Evolutionary conservation across 2,329 filamentous ascomycete species (phyloP).

Genomic region (Xylariaceae sp.): DNA sequence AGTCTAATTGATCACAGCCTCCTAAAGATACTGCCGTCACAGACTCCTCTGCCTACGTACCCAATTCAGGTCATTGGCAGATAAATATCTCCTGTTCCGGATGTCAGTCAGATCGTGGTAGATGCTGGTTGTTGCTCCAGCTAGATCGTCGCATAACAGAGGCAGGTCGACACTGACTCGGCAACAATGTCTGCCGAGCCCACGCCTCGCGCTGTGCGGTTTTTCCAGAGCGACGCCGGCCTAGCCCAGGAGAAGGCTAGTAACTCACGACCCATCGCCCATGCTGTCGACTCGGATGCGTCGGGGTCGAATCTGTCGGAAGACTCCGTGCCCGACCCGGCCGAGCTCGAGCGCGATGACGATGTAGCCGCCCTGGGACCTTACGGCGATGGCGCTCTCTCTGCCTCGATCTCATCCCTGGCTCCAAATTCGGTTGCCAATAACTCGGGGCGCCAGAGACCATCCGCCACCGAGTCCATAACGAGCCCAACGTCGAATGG

Average conservation of each 20-base stretch:
- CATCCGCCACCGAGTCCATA: constrained; percentile 28
- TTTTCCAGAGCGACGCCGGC: constrained; percentile 46
- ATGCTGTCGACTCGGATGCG: constrained; percentile 42
- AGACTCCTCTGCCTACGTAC: too few relatives aligned
- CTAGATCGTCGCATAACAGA: constrained; percentile 12
- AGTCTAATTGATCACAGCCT: too few relatives aligned
- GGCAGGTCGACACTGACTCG: constrained; percentile 5
- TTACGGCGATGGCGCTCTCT: constrained; percentile 39
- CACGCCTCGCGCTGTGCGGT: constrained; percentile 52
- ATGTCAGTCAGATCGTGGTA: constrained; percentile 5
- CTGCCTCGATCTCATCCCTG: constrained; percentile 40
- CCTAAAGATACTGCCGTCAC: too few relatives aligned
- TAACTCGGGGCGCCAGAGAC: constrained; percentile 36
- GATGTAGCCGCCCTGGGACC: constrained; percentile 40
- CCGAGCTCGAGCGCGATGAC: constrained; percentile 45
- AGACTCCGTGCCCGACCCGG: constrained; percentile 41
- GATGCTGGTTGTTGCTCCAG: constrained; percentile 22
- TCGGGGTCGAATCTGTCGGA: constrained; percentile 39
- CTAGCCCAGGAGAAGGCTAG: constrained; percentile 40
- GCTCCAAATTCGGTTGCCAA: constrained; percentile 38
- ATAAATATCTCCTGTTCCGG: neutral
- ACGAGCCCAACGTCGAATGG: constrained; percentile 26
- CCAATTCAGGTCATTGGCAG: too few relatives aligned
- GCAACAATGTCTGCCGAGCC: constrained; percentile 37
- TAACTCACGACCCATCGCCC: constrained; percentile 33